Base-by-base conservation (phyloP, 2,329 filamentous ascomycete genomes). In the Beauveria varroae region DNA sequence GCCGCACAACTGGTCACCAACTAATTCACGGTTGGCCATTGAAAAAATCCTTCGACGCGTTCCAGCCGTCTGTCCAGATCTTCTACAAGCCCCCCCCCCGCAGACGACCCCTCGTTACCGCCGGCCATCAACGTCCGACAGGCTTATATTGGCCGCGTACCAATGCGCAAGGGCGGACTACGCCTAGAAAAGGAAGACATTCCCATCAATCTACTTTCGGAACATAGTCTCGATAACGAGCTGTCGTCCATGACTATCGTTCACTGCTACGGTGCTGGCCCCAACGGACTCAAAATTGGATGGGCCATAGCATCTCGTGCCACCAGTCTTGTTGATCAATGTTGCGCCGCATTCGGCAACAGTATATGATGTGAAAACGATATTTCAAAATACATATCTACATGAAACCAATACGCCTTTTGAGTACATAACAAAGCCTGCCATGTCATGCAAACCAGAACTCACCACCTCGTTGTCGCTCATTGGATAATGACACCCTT, bases 401-500 rank as follows among this genome's bases (percentile, higher is more conserved):
- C 26, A 26, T 49, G 5, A 14, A 49, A 40, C 20, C 56, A 10
- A 51, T 44, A 30, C 49, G 57, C 49, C 26, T 53, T 50, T 43
- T 18, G 28, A 14, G 9, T 12, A 18, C 20, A 51, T 16, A 30
- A 14, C 50, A 57, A 7, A 43, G 22, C 47, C 43, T 22, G 24
- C 18, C 22, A 44, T 22, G 22, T 24, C 37, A 41, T 60, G 18
- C 16, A 22, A 10, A 20, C n/a, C 9, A 18, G 43, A 30, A 5
- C 9, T 16, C 56, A 22, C 7, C 16, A n/a, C 9, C 10, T 9
- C 16, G 10, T 37, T 10, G 26, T 34, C 12, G 18, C 9, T 26
- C 24, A 12, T 30, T 52, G 24, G 2, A 53, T 30, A 40, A 67
- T 60, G 5, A 62, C 55, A n/a, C 44, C 14, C 57, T 63, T 65